Evolutionary conservation across 257 asterid species (phyloP).

Genomic region (Misopates orontium): DNA sequence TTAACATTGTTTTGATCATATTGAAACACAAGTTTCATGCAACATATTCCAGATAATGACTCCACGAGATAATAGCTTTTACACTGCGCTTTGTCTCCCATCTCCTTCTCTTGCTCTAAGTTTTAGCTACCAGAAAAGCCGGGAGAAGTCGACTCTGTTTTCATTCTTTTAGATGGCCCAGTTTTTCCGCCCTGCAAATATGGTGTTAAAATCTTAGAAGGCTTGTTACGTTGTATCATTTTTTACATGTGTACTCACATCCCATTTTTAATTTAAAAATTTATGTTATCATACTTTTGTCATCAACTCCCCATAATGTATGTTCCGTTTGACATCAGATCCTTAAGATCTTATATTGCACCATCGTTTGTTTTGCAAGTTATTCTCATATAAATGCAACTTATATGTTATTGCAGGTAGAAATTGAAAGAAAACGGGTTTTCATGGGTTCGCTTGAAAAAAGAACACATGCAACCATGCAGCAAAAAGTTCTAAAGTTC

Average conservation of each 20-base stretch:
- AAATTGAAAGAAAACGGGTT: slow-evolving; percentile 62
- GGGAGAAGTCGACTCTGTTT: not conserved
- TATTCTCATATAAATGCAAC: slow-evolving; percentile 15
- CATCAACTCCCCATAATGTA: not conserved
- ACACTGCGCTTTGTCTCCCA: slow-evolving; percentile 10
- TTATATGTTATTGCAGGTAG: slow-evolving; percentile 60
- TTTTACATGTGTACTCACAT: slow-evolving; percentile 1
- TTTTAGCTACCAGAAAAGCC: slow-evolving; percentile 7
- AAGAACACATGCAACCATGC: slow-evolving; percentile 62
- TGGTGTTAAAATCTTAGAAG: slow-evolving; percentile 18
- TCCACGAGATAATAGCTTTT: not conserved
- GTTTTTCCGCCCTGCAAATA: not conserved
- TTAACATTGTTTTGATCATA: slow-evolving; percentile 1
- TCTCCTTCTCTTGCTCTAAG: slow-evolving; percentile 11
- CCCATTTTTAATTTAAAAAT: slow-evolving; percentile 11
- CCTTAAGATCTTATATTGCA: not conserved
- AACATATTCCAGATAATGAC: slow-evolving; percentile 19
- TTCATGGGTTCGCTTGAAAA: slow-evolving; percentile 84
- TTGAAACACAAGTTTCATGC: not conserved
- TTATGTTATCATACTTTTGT: slow-evolving; percentile 16
- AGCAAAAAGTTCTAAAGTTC: slow-evolving; percentile 58
- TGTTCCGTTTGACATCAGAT: slow-evolving; percentile 10
- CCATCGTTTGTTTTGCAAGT: slow-evolving; percentile 4
- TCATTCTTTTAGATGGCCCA: not conserved
- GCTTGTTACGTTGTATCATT: not conserved